Evolutionary conservation across 2,329 filamentous ascomycete genomes (phyloP), one percentile per base, ranked within the genome.

Genomic region (Fusarium tjaetaba): DNA sequence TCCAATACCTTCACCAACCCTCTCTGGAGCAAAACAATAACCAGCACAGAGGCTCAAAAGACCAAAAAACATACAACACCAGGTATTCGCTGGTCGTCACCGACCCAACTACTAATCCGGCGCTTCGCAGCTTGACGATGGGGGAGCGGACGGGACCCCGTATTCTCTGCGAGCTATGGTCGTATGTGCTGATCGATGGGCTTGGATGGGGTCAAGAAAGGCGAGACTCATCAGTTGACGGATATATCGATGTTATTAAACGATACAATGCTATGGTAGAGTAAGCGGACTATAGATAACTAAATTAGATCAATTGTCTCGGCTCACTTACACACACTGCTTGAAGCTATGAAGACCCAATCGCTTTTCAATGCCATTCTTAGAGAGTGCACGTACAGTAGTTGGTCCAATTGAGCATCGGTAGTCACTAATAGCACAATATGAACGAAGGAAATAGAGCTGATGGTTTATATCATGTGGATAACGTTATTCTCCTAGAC

Each of bases 71-170:
- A 55, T 41, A 55, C 34, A 55, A 30, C 51, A 55, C 51, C 51
- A 55, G 51, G 51, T 55, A 55, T 55, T 55, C 51, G 51, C 51
- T 55, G 51, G 51, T 55, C 51, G 51, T 55, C 51, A 55, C 34
- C 51, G 51, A 53, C 51, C 51, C 34, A 55, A 55, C 51, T 41
- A 55, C 51, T 55, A 53, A 53, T 53, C 51, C 51, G 34, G 51
- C 51, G 51, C 51, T 53, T 53, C 20, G 34, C 51, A 53, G 34
- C 34, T 53, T 53, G 34, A 39, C 34, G 34, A 53, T 53, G 34
- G 34, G 51, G 34, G 51, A 53, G 51, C 51, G 24, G 34, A 55
- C 51, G 24, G 51, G 51, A 55, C 36, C 51, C 51, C 34, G 51
- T 55, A 55, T 55, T 55, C 36, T 55, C 51, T 55, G 34, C 51